Conservation (phyloP, 2,329 filamentous ascomycete genomes). For the Aureobasidium leucospermi region DNA sequence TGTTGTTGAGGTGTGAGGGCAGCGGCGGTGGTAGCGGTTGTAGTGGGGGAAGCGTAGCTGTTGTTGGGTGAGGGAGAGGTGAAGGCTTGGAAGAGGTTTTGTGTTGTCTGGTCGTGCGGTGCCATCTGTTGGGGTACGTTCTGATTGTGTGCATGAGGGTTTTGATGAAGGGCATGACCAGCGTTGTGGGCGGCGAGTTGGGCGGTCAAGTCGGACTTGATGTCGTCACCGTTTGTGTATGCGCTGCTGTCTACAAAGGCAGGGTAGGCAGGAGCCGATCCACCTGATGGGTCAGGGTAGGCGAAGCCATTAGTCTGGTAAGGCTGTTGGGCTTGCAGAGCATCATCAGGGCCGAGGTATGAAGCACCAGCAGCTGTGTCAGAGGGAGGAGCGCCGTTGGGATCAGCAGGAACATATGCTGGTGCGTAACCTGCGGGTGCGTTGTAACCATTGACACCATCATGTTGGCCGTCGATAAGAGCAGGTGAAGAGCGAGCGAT, state of each 20-base stretch:
- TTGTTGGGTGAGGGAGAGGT: constrained; percentile 10
- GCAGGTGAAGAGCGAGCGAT: constrained; percentile 13
- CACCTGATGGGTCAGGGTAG: constrained; percentile 20
- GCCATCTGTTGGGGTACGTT: constrained; percentile 8
- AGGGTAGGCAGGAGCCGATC: constrained; percentile 21
- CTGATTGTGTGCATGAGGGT: constrained; percentile 15
- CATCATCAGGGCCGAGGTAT: constrained; percentile 23
- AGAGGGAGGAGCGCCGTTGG: constrained; percentile 18
- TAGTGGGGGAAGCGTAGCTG: constrained; percentile 4
- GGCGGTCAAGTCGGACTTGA: constrained; percentile 16
- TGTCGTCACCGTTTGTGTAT: constrained; percentile 15
- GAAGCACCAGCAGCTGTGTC: constrained; percentile 23
- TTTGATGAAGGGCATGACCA: constrained; percentile 15
- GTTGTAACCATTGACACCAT: constrained; percentile 14
- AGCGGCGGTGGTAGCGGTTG: not conserved
- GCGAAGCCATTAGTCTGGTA: constrained; percentile 15
- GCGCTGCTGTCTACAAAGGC: constrained; percentile 10
- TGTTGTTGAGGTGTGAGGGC: constrained; percentile 13
- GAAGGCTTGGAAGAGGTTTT: constrained; percentile 12
- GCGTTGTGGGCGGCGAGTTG: constrained; percentile 18
- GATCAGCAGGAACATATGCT: constrained; percentile 7
- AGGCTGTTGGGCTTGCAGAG: constrained; percentile 23
- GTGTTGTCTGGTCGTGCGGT: constrained; percentile 9
- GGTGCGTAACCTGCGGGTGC: constrained; percentile 15
- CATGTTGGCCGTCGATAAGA: not conserved